phyloP scores from a whole-genome alignment of 2,329 filamentous ascomycete genomes.

The Dendryphion nanum region DNA sequence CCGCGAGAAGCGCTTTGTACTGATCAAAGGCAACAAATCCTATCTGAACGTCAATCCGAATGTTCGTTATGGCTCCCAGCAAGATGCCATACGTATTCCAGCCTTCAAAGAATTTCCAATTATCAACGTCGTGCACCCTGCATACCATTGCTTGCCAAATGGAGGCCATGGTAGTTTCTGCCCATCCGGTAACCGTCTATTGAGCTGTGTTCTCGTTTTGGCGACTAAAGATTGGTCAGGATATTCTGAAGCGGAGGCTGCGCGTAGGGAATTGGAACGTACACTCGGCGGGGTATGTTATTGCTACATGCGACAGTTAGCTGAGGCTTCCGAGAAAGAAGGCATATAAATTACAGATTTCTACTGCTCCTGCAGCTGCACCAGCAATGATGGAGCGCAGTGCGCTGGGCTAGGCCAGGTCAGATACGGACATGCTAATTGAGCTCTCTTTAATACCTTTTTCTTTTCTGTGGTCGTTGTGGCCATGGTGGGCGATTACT shows the following conservation, averaged over 20 bases:
- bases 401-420: constrained; percentile 62
- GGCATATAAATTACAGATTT: constrained; percentile 66
- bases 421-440: background rate
- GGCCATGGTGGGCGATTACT: constrained; percentile 28
- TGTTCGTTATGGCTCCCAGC: background rate
- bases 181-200: constrained; percentile 73
- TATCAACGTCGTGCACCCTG: constrained; percentile 93
- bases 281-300: constrained; percentile 95
- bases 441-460: constrained; percentile 18
- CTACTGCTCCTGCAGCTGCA: constrained; percentile 87
- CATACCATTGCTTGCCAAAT: constrained; percentile 94
- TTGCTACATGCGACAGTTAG: constrained; percentile 53
- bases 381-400: constrained; percentile 89
- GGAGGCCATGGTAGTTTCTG: constrained; percentile 93
- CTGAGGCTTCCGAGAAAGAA: background rate
- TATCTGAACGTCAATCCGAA: constrained; percentile 30
- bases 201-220: constrained; percentile 92
- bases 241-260: no score
- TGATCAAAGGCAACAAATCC: constrained; percentile 95
- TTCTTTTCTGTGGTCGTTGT: constrained; percentile 34
- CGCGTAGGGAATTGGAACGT: constrained; percentile 37
- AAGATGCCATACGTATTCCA: constrained; percentile 70
- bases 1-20: constrained; percentile 80
- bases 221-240: constrained; percentile 69
- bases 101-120: constrained; percentile 97